phyloP scores from a whole-genome alignment of 805 yeast species.

The Candida succiphila region DNA sequence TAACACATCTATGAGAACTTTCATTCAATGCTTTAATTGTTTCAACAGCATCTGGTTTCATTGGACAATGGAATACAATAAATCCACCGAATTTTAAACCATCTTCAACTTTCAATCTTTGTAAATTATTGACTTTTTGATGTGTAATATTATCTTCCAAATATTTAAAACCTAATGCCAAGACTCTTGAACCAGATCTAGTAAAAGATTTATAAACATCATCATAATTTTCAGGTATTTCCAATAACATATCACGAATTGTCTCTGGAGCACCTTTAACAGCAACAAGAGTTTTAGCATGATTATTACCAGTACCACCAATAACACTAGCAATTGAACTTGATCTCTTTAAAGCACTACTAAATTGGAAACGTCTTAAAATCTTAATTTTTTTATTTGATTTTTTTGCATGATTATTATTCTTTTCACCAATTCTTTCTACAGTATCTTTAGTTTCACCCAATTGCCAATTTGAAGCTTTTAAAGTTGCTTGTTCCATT shows the following conservation, averaged over 20 bases:
- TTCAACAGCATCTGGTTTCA: conserved; percentile 86
- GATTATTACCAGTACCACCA: too few species aligned
- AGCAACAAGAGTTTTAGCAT: conserved; percentile 65
- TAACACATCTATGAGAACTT: conserved; percentile 88
- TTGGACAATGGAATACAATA: conserved; percentile 93
- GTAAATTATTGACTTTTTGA: conserved; percentile 43
- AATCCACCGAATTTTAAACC: conserved; percentile 80
- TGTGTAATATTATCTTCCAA: conserved; percentile 42
- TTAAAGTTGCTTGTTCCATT: conserved; percentile 94
- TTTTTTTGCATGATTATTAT: too few species aligned
- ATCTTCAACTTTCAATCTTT: conserved; percentile 70
- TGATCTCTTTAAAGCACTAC: conserved; percentile 92
- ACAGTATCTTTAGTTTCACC: conserved; percentile 64
- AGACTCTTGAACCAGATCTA: conserved; percentile 91
- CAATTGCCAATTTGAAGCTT: conserved; percentile 79
- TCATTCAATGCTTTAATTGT: conserved; percentile 89
- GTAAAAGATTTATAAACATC: conserved; percentile 82
- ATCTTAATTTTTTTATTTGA: conserved; percentile 51
- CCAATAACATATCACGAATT: conserved; percentile 61
- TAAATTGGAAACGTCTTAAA: conserved; percentile 91
- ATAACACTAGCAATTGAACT: conserved; percentile 63
- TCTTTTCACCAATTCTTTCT: conserved; percentile 29
- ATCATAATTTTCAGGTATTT: conserved; percentile 74
- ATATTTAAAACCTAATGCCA: conserved; percentile 85
- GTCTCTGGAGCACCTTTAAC: conserved; percentile 99